Evolutionary conservation across 208 protist genomes (phyloP), one percentile per base, ranked within the genome.

Genomic region (Herpetomonas tarakana): DNA sequence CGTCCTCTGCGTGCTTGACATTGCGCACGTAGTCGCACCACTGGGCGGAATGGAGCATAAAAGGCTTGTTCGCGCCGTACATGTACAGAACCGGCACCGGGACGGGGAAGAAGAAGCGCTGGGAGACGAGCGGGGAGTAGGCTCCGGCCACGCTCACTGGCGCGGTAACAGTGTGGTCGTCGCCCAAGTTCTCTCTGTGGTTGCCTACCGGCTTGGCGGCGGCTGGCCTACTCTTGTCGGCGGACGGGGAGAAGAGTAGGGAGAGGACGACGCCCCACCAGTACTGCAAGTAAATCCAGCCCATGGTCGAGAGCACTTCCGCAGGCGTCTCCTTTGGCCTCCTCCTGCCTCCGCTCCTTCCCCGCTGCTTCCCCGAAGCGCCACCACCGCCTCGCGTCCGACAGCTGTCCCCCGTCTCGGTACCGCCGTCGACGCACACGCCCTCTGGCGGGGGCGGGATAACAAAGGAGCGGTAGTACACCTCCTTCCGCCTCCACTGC

Each of bases 51-150:
- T 88, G 82, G 14, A 86, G 55, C 78, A 84, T 78, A 26, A 72
- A 2, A 9, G 28, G 30, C 63, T 88, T 88, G 16, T 69, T 52
- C 0, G 60, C 73, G 25, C 86, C 86, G 69, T 93, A 93, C 65
- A 93, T 65, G 58, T 76, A 93, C 16, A 90, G 54, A 14, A 90
- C 62, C 2, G 86, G 86, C 1, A 90, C 70, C 0, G 57, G 47
- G 14, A 90, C 62, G 12, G 79, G 82, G n/a, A 86, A 62, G 35
- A 83, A 71, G 60, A 69, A 88, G 28, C 86, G 82, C 49, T 79
- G 67, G 0, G 79, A 62, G 9, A 73, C 54, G 0, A 89, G 65
- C 2, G 79, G 82, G 1, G 77, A 61, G 59, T 69, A 64, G 30
- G 63, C 39, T 3, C 52, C 27, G 18, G 47, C 6, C 1, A 3